Base-by-base conservation (phyloP, 2,329 filamentous ascomycete species). In the Talaromyces sp. region DNA sequence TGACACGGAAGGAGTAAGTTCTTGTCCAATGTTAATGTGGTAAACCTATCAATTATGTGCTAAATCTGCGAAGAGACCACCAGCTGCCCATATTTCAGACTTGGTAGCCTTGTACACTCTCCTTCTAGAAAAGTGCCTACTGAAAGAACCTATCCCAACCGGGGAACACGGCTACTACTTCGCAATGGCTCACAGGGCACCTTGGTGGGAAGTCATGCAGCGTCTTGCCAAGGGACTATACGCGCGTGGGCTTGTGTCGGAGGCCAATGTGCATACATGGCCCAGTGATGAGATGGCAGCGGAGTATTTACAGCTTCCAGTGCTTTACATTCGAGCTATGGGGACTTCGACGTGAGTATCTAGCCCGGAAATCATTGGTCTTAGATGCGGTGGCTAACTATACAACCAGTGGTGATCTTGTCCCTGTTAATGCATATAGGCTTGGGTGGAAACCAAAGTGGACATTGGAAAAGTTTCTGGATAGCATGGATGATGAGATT, bases 401-500 rank as follows among this genome's bases (percentile, higher is more conserved):
- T 9, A 35, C 17, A 0, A 17, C 6, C 46, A 57, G 55, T 31
- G 55, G 41, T 10, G 29, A 51, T 2, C 24, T 26, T 50, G 27
- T 50, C 6, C 43, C 55, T 17, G 29, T 57, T 3, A 57, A 57
- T 50, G 55, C 55, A 11, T 51, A 57, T 12, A 27, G 14, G 11
- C 43, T 50, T 50, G 55, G 55, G 14, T 57, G 43, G 55, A 19
- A 57, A 12, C 41, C 43, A 24, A 24, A 50, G 41, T 57, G 55
- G 55, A 24, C 29, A 10, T 8, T 31, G 29, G 38, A 57, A n/a
- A 50, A 8, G 4, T 57, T 57, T 14, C 3, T 57, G 11, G 43
- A 50, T n/a, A 57, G 55, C 43, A 21, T 57, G 41, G 55, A 57
- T 35, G 43, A 57, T 35, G 55, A 57, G 29, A 27, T 57, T 21